Conservation (phyloP, 2,329 filamentous ascomycete species). For the Capronia epimyces region DNA sequence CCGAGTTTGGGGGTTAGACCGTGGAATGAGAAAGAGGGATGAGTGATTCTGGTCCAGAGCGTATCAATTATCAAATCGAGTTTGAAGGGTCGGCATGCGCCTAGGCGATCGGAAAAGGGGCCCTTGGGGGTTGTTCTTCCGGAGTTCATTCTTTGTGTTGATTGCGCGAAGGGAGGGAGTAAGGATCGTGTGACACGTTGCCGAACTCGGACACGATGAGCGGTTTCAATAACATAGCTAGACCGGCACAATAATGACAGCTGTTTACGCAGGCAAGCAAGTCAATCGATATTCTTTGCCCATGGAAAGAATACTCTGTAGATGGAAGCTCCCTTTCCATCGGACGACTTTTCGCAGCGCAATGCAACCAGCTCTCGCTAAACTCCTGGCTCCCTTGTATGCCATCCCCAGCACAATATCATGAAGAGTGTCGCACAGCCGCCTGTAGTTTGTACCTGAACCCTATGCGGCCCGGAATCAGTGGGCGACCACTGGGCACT, state of each 20-base stretch:
- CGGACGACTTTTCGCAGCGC: not conserved
- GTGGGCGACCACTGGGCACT: no score
- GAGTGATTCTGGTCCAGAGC: slow-evolving; percentile 21
- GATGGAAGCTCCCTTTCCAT: no score
- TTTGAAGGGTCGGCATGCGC: slow-evolving; percentile 16
- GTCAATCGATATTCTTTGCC: not conserved
- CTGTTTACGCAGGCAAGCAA: not conserved
- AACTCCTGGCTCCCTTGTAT: not conserved
- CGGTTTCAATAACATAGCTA: slow-evolving; percentile 14
- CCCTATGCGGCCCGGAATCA: no score
- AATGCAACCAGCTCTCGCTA: not conserved
- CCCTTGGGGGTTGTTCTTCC: slow-evolving; percentile 9
- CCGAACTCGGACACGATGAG: slow-evolving; percentile 10
- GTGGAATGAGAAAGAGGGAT: not conserved
- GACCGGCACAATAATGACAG: slow-evolving; percentile 12
- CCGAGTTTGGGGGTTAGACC: slow-evolving; percentile 50
- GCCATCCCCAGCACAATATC: not conserved
- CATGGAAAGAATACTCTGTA: no score
- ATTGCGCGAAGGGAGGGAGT: slow-evolving; percentile 1
- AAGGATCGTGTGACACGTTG: slow-evolving; percentile 2
- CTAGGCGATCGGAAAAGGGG: slow-evolving; percentile 16
- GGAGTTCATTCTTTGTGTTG: slow-evolving; percentile 8
- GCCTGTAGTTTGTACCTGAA: no score
- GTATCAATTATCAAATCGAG: slow-evolving; percentile 12
- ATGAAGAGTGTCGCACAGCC: no score